Conservation (phyloP, 306 rosid genomes). For the Cicer cuneatum region DNA sequence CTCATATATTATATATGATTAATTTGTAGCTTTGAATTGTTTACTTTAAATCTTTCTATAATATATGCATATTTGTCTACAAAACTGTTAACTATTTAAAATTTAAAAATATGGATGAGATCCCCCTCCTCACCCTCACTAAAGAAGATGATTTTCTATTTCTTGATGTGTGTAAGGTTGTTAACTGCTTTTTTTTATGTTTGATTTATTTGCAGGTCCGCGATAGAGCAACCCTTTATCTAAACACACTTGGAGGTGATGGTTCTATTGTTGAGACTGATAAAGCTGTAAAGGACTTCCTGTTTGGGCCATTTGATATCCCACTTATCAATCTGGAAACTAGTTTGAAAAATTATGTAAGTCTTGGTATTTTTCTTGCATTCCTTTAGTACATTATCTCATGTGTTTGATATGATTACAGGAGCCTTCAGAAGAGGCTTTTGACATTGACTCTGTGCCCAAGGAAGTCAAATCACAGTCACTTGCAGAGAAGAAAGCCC, state of each 20-base stretch:
- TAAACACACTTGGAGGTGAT: constrained; percentile 84
- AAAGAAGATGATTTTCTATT: neutral
- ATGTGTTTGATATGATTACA: constrained; percentile 58
- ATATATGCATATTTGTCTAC: constrained; percentile 21
- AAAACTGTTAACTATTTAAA: constrained; percentile 1
- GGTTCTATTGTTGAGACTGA: constrained; percentile 80
- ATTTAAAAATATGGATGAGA: constrained; percentile 21
- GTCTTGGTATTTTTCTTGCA: constrained; percentile 48
- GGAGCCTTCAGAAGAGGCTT: constrained; percentile 95
- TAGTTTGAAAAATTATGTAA: constrained; percentile 90
- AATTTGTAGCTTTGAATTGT: constrained; percentile 17
- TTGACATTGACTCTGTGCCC: constrained; percentile 82
- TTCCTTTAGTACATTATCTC: constrained; percentile 39
- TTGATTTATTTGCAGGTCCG: constrained; percentile 72
- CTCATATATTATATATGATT: neutral
- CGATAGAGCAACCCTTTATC: constrained; percentile 95
- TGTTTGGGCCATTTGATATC: constrained; percentile 87
- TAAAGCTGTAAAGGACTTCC: constrained; percentile 71
- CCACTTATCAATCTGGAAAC: constrained; percentile 93
- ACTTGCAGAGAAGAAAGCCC: constrained; percentile 89
- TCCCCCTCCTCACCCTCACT: neutral
- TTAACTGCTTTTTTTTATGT: constrained; percentile 17
- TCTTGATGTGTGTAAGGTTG: constrained; percentile 1
- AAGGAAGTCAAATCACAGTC: constrained; percentile 84
- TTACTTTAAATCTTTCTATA: constrained; percentile 31